Conservation (phyloP, 768 basidiomycete species). For the Sporobolomyces roseus region DNA sequence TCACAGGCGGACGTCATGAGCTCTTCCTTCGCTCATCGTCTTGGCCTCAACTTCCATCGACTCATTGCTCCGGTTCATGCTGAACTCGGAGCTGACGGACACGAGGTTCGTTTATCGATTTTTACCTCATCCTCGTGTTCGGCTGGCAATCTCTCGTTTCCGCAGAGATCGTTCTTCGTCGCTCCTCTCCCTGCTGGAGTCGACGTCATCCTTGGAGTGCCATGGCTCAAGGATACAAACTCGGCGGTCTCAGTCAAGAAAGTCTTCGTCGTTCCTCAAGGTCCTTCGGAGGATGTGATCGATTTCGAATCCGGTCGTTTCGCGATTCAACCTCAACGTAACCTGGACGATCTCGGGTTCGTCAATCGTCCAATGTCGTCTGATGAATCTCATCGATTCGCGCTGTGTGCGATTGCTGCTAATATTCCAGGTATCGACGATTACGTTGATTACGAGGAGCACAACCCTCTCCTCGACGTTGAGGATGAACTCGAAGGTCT, state of each 20-base stretch:
- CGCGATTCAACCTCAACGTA: neutral
- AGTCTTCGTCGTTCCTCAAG: neutral
- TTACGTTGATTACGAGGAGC: slow-evolving; percentile 10
- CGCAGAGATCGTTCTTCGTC: slow-evolving; percentile 3
- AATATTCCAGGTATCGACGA: neutral
- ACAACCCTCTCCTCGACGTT: slow-evolving; percentile 14
- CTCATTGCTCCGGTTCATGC: slow-evolving; percentile 1
- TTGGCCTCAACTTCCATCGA: slow-evolving; percentile 1
- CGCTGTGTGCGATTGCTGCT: neutral
- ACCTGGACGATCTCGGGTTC: slow-evolving; percentile 13
- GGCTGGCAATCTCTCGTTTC: neutral
- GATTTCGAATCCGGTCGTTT: neutral
- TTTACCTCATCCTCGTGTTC: neutral
- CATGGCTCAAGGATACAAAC: neutral
- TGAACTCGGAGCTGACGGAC: slow-evolving; percentile 3
- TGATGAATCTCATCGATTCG: neutral
- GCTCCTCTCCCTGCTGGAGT: neutral
- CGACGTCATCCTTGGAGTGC: slow-evolving; percentile 22
- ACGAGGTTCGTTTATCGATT: slow-evolving; percentile 7
- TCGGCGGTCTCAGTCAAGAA: neutral
- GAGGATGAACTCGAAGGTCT: neutral
- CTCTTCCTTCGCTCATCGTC: neutral
- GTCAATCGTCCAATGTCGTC: neutral
- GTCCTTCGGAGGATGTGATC: neutral
- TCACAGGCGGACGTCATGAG: slow-evolving; percentile 6